A percentile compares a stretch with the other conserved stretches of the same genome.
Evolutionary conservation across 2,329 filamentous ascomycete genomes (phyloP).

Genomic region (Neonectria magnoliae): DNA sequence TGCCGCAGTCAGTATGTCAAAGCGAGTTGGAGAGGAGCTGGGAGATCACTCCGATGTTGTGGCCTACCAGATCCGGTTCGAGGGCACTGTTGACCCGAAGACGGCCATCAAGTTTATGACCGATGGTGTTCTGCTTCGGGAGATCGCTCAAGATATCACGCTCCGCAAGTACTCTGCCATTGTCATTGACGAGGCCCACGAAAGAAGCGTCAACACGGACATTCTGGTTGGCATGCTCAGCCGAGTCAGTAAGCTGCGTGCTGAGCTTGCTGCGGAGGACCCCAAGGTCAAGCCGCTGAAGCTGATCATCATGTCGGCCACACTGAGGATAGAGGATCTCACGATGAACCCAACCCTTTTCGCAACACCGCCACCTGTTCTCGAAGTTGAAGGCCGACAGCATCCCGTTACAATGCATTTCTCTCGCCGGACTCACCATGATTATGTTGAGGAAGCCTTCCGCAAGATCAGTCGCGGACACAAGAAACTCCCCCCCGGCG

Average conservation of each 20-base stretch:
- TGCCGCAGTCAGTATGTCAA: slow-evolving; percentile 95
- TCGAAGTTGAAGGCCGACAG: slow-evolving; percentile 92
- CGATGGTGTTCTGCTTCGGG: slow-evolving; percentile 91
- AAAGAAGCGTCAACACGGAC: slow-evolving; percentile 96
- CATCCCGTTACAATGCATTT: slow-evolving; percentile 93
- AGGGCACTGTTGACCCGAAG: slow-evolving; percentile 80
- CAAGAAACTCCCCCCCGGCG: slow-evolving; percentile 87
- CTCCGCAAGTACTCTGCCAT: slow-evolving; percentile 92
- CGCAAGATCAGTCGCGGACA: slow-evolving; percentile 89
- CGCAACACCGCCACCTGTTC: slow-evolving; percentile 78
- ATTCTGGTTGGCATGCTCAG: slow-evolving; percentile 98
- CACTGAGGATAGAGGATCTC: slow-evolving; percentile 88
- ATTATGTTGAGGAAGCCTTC: slow-evolving; percentile 92
- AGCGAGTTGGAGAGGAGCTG: slow-evolving; percentile 87
- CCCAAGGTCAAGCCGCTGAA: slow-evolving; percentile 81
- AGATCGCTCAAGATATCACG: slow-evolving; percentile 89
- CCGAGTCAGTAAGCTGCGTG: slow-evolving; percentile 85
- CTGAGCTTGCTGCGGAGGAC: slow-evolving; percentile 78
- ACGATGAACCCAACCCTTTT: slow-evolving; percentile 87
- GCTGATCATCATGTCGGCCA: slow-evolving; percentile 98
- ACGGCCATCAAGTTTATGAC: slow-evolving; percentile 99
- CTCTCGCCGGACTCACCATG: slow-evolving; percentile 79
- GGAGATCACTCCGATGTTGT: slow-evolving; percentile 81
- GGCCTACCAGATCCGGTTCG: slow-evolving; percentile 94
- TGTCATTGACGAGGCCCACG: slow-evolving; percentile 96